Evolutionary conservation across 2,329 filamentous ascomycete species (phyloP).

Genomic region (Atkinsonella texensis): DNA sequence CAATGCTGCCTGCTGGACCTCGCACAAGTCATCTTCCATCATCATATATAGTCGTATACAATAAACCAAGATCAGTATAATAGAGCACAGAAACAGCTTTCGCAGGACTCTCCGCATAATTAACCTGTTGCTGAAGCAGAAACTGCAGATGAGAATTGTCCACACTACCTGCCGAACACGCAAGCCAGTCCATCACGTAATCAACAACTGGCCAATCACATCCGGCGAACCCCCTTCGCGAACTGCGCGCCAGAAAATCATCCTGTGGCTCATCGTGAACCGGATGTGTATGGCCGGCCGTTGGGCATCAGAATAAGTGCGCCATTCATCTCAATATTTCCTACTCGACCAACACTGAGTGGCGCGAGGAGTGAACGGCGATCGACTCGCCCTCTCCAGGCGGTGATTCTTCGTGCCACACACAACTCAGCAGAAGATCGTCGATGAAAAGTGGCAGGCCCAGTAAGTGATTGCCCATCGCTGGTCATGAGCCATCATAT

Average conservation of each 20-base stretch:
- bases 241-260: neutral
- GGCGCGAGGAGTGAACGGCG: neutral
- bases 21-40: too few species aligned
- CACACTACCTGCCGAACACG: neutral
- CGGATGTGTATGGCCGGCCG: neutral
- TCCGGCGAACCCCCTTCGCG: neutral
- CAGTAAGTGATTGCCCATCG: conserved; percentile 2
- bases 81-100: too few species aligned
- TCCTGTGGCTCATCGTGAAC: conserved; percentile 2
- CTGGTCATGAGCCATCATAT: neutral
- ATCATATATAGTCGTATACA: too few species aligned
- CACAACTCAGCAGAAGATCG: neutral
- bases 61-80: too few species aligned
- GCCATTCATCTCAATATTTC: conserved; percentile 1
- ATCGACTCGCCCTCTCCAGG: neutral
- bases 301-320: conserved; percentile 1
- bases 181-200: conserved; percentile 7
- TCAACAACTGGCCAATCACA: conserved; percentile 6
- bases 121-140: too few species aligned
- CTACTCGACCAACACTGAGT: neutral
- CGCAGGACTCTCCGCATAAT: too few species aligned
- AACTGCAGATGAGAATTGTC: neutral
- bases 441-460: neutral
- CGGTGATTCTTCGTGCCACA: neutral
- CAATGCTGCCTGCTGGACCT: too few species aligned